Evolutionary conservation across 441 rosid species (phyloP), one percentile per base, ranked within the genome.

Genomic region (Capsella rubella): DNA sequence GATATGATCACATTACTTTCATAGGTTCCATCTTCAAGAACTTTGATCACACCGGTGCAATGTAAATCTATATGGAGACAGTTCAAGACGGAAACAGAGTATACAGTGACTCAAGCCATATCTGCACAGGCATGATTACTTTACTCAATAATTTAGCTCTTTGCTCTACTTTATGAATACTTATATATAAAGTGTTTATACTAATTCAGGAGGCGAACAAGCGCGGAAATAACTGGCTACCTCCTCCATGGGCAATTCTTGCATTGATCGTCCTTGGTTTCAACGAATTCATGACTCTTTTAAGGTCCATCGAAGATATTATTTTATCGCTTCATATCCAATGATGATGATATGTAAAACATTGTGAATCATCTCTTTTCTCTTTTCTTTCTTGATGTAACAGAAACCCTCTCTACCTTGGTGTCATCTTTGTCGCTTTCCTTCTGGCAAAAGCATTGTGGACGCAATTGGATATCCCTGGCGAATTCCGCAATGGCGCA

Each of bases 201-300:
- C 53, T 72, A 51, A 16, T 46, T 73, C 93, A 95, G 99, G 98
- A 95, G 78, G 99, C 98, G 32, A 87, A 86, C 73, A 91, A 59
- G 78, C 95, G 97, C 71, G 84, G 78, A 59, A 86, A 87, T 83
- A 93, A 86, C 90, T 95, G 98, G 97, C 54, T 95, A 72, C 99
- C 98, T 29, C 99, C 99, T 74, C 98, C 99, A 81, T 95, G 99
- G 99, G 99, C 98, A 62, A 92, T 95, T 74, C 82, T 75, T 69
- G 98, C 98, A 7, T 67, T 95, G 87, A 14, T 90, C 31, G 71
- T 95, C 25, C 87, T 95, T 45, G 99, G 99, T 57, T 95, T 95
- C 76, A 95, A 95, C 67, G 99, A 95, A 78, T 91, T 95, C 77
- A 95, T 92, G 96, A 88, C 96, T 55, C 92, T 92, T 74, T 76